These are phyloP conservation scores for Acidiella bohemica DNA, from an alignment of 495 filamentous ascomycete genomes.

Conservation along the genomic window DNA sequence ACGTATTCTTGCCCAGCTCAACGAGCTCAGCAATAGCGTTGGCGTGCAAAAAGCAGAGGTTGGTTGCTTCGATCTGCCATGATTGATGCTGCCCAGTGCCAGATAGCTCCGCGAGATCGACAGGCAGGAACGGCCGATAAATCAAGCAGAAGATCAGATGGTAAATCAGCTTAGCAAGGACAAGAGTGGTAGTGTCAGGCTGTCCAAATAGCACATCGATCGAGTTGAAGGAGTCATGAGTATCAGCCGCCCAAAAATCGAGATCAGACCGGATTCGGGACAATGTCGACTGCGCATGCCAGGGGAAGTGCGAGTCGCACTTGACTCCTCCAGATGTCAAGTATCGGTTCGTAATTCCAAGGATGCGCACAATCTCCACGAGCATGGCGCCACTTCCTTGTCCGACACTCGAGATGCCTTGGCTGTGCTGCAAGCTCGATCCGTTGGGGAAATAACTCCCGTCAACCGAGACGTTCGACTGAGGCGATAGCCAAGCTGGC, in stretches of 20 bases:
- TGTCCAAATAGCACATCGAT: conserved; percentile 63
- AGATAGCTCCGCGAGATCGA: conserved; percentile 64
- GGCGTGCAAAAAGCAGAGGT: conserved; percentile 73
- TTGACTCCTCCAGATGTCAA: conserved; percentile 73
- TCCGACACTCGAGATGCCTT: conserved; percentile 49
- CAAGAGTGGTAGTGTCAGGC: conserved; percentile 59
- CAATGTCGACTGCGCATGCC: conserved; percentile 70
- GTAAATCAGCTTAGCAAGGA: conserved; percentile 72
- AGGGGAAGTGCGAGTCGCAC: conserved; percentile 77
- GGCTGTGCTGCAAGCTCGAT: conserved; percentile 53
- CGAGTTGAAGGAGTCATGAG: conserved; percentile 63
- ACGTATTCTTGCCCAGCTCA: conserved; percentile 51
- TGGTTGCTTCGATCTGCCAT: conserved; percentile 81
- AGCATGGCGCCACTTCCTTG: conserved; percentile 60
- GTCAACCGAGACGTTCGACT: conserved; percentile 41
- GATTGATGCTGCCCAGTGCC: conserved; percentile 73
- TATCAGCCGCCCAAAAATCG: conserved; percentile 70
- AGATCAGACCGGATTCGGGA: conserved; percentile 77
- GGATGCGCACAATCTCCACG: conserved; percentile 67
- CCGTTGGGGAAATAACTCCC: conserved; percentile 66
- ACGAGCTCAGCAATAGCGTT: conserved; percentile 77
- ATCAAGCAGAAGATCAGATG: conserved; percentile 74
- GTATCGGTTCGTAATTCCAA: conserved; percentile 74
- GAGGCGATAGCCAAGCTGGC: conserved; percentile 48
- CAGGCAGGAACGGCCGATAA: conserved; percentile 72